Evolutionary conservation across 768 basidiomycete genomes (phyloP).

Genomic region (Mycena alexandri): DNA sequence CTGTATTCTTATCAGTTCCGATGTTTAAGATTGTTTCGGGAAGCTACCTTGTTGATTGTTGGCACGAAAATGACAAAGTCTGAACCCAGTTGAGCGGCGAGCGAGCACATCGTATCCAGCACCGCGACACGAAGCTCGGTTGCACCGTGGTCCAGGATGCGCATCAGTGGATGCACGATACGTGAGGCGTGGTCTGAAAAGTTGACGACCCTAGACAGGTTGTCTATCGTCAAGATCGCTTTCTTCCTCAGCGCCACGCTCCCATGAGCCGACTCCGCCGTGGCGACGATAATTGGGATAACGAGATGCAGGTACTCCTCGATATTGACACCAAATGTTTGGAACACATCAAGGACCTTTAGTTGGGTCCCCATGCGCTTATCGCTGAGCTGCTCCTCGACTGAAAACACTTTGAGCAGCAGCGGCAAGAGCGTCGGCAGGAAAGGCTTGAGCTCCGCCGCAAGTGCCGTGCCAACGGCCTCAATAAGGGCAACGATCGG

Average conservation of each 20-base stretch:
- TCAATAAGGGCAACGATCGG: constrained; percentile 95
- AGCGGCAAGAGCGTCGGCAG: constrained; percentile 92
- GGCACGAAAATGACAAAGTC: constrained; percentile 99
- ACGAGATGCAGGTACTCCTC: constrained; percentile 98
- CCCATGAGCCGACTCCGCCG: constrained; percentile 87
- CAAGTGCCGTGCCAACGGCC: constrained; percentile 91
- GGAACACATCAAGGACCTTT: constrained; percentile 94
- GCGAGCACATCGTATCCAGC: constrained; percentile 93
- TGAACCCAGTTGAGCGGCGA: constrained; percentile 93
- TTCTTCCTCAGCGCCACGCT: constrained; percentile 83
- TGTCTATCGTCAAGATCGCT: constrained; percentile 92
- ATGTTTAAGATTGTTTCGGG: not conserved
- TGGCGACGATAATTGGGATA: constrained; percentile 92
- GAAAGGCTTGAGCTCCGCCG: constrained; percentile 98
- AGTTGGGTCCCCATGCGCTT: constrained; percentile 84
- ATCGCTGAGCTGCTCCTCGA: constrained; percentile 90
- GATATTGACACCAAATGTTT: constrained; percentile 95
- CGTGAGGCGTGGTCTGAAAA: constrained; percentile 98
- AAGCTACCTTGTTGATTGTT: constrained; percentile 91
- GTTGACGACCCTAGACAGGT: constrained; percentile 91
- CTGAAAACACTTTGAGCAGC: constrained; percentile 79
- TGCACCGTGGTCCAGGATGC: constrained; percentile 80
- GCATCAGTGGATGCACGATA: constrained; percentile 94
- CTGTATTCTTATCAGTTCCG: constrained; percentile 52
- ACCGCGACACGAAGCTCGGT: constrained; percentile 88